Evolutionary conservation across 2,329 filamentous ascomycete species (phyloP), one percentile per base, ranked within the genome.

Genomic region (Dryadomyces quercivorus): DNA sequence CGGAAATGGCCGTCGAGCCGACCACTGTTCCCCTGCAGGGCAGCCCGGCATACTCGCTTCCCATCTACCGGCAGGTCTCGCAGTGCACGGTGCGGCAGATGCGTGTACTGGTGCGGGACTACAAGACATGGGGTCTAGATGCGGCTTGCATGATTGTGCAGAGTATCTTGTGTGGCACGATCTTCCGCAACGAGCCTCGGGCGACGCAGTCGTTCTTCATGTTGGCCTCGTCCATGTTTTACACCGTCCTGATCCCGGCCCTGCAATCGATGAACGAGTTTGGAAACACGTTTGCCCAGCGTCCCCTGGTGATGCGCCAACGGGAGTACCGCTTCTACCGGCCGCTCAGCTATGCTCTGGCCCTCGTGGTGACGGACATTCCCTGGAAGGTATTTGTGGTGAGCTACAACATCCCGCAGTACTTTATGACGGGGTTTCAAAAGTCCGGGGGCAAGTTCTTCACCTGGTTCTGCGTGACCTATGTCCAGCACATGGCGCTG

Each of bases 401-500:
- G 7, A 5, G 13, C 13, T 51, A 51, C 50, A 44, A 43, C 20
- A 26, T 51, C 5, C 50, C 50, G 10, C 50, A 44, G 50, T 51
- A 51, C 50, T 51, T 51, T 43, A 8, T 51, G 38, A 44, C 38
- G 8, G 50, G 50, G 5, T 34, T 51, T n/a, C 38, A 51, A 5
- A 40, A n/a, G 8, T n/a, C n/a, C 9, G 51, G 42, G 20, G 40
- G 21, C 36, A 50, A 38, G 42, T 56, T 56, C 51, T 51, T 53
- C 18, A 48, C 51, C 20, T 56, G 47, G 47, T 53, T 44, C 38
- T 42, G 10, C 18, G 9, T 31, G 20, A 12, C 20, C 7, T 44
- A 26, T 21, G 21, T 44, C 5, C n/a, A 26, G 5, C 50, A 51
- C 16, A 15, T 51, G 36, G 36, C 38, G 5, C 38, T 51, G 3